A percentile compares a stretch with the other conserved stretches of the same genome.
Conservation (phyloP, 2,329 filamentous ascomycete genomes). For the Cryoendolithus antarcticus region DNA sequence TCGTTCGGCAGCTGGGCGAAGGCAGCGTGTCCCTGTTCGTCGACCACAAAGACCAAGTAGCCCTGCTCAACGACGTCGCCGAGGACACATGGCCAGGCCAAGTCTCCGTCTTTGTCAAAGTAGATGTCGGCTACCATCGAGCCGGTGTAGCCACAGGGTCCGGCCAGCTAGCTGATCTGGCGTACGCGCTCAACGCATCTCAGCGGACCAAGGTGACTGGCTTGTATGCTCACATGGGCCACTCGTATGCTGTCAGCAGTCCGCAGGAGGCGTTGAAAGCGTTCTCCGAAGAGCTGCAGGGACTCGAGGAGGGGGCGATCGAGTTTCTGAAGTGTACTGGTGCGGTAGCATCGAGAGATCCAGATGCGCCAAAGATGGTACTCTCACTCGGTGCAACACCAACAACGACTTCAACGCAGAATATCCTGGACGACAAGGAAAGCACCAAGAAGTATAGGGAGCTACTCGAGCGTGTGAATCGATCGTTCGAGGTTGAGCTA, state of each 20-base stretch:
- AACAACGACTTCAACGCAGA: constrained; percentile 55
- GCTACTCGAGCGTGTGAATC: constrained; percentile 25
- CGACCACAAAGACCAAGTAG: constrained; percentile 53
- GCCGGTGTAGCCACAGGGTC: constrained; percentile 51
- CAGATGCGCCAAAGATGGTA: constrained; percentile 27
- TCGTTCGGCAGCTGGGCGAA: constrained; percentile 45
- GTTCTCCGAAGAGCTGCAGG: constrained; percentile 48
- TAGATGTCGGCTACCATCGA: constrained; percentile 61
- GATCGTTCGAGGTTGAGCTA: constrained; percentile 44
- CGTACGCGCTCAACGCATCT: constrained; percentile 38
- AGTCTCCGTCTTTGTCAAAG: constrained; percentile 55
- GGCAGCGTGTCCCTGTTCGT: constrained; percentile 52
- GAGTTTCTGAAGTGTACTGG: constrained; percentile 17
- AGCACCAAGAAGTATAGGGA: constrained; percentile 20
- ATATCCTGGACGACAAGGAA: constrained; percentile 36
- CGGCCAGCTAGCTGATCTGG: constrained; percentile 32
- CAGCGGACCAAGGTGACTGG: constrained; percentile 41
- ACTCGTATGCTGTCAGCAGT: constrained; percentile 50
- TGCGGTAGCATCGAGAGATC: constrained; percentile 5
- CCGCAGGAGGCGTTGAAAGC: constrained; percentile 47
- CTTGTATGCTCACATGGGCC: constrained; percentile 61
- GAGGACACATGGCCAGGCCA: constrained; percentile 30
- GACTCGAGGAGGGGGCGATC: constrained; percentile 37
- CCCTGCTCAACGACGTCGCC: constrained; percentile 34
- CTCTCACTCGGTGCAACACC: constrained; percentile 68